Base-by-base conservation (phyloP, 495 filamentous ascomycete species). In the Podospora comata region DNA sequence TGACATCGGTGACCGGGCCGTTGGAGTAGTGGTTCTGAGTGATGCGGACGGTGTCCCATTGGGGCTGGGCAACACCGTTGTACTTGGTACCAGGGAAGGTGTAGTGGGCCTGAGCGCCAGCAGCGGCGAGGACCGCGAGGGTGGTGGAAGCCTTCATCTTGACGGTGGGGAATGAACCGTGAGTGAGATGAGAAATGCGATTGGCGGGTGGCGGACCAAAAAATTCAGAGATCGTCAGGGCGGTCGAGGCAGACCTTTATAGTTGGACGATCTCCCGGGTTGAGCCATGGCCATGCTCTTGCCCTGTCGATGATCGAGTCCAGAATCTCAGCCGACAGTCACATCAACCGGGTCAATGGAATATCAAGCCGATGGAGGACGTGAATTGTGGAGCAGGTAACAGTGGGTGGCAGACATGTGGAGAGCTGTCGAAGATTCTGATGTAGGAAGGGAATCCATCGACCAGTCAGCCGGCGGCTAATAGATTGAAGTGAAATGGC, bases 1-100 rank as follows among this genome's bases (percentile, higher is more conserved):
- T 78, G 20, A 84, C 81, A 62, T 77, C 74, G 3, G 70, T 70
- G 26, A 79, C 76, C 32, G 79, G 78, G 53, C 70, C 72, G 67
- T 74, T 74, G 55, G 79, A 81, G 39, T 78, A 67, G 2, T 74
- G 74, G 64, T 80, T 79, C 70, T 84, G 77, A 71, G 84, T 84
- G 72, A 77, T 82, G 20, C 80, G 80, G 72, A 85, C 79, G 15
- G 79, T 76, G 6, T 78, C 71, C 56, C 75, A 81, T 28, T 77
- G 77, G 73, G 80, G 78, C 62, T 83, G 80, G 30, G 75, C 74
- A 65, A 78, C 71, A 30, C 71, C 72, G 32, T 75, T 66, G 44
- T 68, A 71, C 68, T 65, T 65, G 26, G 70, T 73, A 34, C 72
- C 72, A 60, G 71, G 68, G 65, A 75, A 67, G n/a, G 57, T 75